Conservation (phyloP, 352 stramenopile genomes). For the Pythium myriotylum region DNA sequence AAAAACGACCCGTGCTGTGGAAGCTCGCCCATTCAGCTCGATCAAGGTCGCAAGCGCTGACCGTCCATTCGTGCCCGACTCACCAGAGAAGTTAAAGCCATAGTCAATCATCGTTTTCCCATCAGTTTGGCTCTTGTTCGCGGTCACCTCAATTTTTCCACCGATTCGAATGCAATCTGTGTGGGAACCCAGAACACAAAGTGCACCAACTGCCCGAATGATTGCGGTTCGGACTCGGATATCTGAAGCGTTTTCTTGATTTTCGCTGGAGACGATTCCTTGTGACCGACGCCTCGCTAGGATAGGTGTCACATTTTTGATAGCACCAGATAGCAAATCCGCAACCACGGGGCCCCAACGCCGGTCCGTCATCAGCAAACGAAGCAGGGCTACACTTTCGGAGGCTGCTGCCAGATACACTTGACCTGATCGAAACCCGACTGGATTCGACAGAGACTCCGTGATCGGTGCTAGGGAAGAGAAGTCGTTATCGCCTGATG, state of each 20-base stretch:
- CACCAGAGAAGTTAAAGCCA: constrained; percentile 48
- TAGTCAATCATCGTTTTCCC: constrained; percentile 43
- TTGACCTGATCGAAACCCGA: constrained; percentile 81
- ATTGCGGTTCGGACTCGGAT: constrained; percentile 74
- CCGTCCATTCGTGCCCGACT: constrained; percentile 25
- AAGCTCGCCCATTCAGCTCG: constrained; percentile 60
- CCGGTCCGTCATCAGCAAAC: constrained; percentile 66
- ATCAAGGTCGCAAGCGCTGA: constrained; percentile 74
- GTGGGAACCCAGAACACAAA: constrained; percentile 84
- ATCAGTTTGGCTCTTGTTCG: constrained; percentile 40
- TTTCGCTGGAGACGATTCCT: background rate
- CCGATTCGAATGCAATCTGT: constrained; percentile 84
- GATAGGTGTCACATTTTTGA: constrained; percentile 75
- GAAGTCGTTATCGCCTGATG: background rate
- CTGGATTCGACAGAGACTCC: constrained; percentile 80
- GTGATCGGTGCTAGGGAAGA: constrained; percentile 37
- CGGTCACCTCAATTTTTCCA: constrained; percentile 68
- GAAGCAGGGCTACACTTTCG: constrained; percentile 81
- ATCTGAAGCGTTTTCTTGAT: constrained; percentile 36
- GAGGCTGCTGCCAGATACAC: constrained; percentile 78
- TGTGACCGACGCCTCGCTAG: constrained; percentile 28
- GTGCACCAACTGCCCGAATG: constrained; percentile 74
- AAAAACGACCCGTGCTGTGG: constrained; percentile 81
- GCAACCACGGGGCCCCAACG: constrained; percentile 65
- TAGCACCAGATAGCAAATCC: constrained; percentile 66